phyloP scores from a whole-genome alignment of 371 early-diverging fungal genomes.

The Mortierella sp. region DNA sequence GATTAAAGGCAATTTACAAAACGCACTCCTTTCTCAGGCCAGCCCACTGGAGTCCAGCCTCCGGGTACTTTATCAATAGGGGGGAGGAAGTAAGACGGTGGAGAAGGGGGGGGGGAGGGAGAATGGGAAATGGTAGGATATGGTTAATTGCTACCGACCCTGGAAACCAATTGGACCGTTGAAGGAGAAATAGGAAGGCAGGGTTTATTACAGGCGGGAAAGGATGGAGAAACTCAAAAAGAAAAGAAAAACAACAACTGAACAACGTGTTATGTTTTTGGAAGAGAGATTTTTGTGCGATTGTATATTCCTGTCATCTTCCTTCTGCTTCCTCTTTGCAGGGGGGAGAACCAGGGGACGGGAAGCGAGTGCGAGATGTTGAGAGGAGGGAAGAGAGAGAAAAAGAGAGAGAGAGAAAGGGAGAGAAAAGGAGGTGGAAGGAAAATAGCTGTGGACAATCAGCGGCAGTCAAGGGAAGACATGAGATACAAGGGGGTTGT shows the following conservation, averaged over 20 bases:
- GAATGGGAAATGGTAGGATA: neutral
- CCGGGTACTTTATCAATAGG: neutral
- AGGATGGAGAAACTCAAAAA: neutral
- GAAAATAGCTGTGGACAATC: conserved; percentile 9
- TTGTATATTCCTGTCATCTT: conserved; percentile 1
- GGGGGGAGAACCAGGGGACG: too few relatives aligned
- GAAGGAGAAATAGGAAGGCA: neutral
- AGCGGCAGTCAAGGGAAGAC: too few relatives aligned
- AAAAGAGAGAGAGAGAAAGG: neutral
- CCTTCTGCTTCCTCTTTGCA: too few relatives aligned
- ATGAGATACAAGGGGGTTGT: too few relatives aligned
- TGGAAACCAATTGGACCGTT: conserved; percentile 3
- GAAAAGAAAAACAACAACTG: too few relatives aligned
- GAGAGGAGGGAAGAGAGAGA: neutral
- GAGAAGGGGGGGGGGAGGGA: neutral
- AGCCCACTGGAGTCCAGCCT: too few relatives aligned
- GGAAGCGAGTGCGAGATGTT: too few relatives aligned
- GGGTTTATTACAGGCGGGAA: neutral
- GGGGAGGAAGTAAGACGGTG: too few relatives aligned
- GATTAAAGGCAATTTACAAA: too few relatives aligned
- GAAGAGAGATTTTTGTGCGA: neutral
- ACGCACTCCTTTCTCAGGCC: too few relatives aligned
- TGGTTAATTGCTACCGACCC: neutral
- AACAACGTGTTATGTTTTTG: too few relatives aligned
- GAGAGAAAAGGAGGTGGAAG: neutral